These are phyloP conservation scores for Candida adriatica DNA, from an alignment of 805 yeast genomes.

Conservation along the genomic window DNA sequence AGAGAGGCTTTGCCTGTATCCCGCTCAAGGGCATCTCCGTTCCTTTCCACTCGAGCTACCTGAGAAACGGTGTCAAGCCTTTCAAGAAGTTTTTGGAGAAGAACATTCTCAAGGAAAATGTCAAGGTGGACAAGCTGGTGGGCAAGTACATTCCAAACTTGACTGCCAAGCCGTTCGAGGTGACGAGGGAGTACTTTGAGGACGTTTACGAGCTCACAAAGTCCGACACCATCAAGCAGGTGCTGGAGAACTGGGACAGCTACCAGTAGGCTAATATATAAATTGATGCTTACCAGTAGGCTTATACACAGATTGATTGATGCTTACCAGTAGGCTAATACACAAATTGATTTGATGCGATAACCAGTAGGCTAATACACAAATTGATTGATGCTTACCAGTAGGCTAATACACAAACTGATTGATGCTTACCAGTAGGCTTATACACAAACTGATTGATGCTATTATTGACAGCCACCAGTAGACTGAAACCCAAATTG, in stretches of 20 bases:
- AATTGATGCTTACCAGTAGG: no score
- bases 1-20: conserved; percentile 97
- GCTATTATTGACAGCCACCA: no score
- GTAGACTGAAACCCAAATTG: no score
- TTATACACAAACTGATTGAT: no score
- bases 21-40: conserved; percentile 99
- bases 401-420: no score
- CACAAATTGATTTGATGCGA: no score
- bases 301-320: no score
- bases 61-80: conserved; percentile 98
- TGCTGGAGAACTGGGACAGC: conserved; percentile 92
- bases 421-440: no score
- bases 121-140: conserved; percentile 87
- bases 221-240: conserved; percentile 82
- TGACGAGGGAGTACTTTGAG: conserved; percentile 95
- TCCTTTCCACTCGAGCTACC: conserved; percentile 99
- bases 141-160: conserved; percentile 97
- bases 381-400: no score
- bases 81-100: conserved; percentile 95
- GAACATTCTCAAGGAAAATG: conserved; percentile 92
- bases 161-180: conserved; percentile 95
- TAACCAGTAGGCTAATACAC: no score
- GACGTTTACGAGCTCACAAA: conserved; percentile 90
- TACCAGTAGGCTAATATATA: conserved; percentile 48
- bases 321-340: no score